phyloP scores from a whole-genome alignment of 768 basidiomycete genomes.

The Mycena floridula region DNA sequence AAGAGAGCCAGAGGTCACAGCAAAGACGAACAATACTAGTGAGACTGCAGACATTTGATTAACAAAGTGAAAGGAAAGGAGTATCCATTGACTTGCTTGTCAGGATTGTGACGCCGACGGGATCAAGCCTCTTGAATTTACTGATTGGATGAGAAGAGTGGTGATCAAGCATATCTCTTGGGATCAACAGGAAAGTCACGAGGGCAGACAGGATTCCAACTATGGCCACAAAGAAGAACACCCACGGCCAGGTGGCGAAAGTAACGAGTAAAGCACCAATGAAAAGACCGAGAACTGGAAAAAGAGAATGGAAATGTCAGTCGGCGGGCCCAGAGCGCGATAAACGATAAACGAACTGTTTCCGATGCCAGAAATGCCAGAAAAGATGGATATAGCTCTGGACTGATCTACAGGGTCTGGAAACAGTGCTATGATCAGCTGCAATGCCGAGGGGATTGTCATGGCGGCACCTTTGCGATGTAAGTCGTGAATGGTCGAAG shows the following conservation, averaged over 20 bases:
- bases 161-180: constrained; percentile 6
- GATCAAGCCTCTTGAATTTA: constrained; percentile 7
- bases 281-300: constrained; percentile 25
- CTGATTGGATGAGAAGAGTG: neutral
- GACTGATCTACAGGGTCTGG: constrained; percentile 36
- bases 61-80: neutral
- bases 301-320: neutral
- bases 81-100: neutral
- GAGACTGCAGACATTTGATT: constrained; percentile 16
- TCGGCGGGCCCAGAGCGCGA: neutral
- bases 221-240: constrained; percentile 38
- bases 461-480: constrained; percentile 27
- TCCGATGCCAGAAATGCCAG: constrained; percentile 37
- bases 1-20: constrained; percentile 40
- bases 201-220: constrained; percentile 24
- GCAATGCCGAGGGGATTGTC: constrained; percentile 36
- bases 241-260: constrained; percentile 34
- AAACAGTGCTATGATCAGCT: constrained; percentile 40
- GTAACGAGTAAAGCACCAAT: constrained; percentile 32
- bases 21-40: constrained; percentile 34
- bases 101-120: constrained; percentile 5
- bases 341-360: constrained; percentile 23
- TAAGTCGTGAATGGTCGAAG: neutral
- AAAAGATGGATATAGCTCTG: constrained; percentile 36
- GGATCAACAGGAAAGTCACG: constrained; percentile 23